phyloP scores from a whole-genome alignment of 176 grass and related monocot species.

The Poa pratensis region DNA sequence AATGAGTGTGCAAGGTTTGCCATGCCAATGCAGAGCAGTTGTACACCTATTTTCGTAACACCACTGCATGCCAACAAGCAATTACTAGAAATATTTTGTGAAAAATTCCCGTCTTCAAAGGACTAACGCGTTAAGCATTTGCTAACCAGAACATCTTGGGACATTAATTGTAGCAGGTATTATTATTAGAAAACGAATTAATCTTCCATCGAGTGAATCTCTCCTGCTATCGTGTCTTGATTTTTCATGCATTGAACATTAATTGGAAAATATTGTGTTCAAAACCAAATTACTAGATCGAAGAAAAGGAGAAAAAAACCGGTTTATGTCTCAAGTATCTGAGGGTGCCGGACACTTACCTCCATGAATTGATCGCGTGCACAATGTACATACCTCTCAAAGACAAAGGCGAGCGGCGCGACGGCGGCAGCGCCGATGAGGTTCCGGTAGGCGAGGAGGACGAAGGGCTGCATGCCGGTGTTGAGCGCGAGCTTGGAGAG shows the following conservation, averaged over 20 bases:
- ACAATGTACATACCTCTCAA: conserved; percentile 41
- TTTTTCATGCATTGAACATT: neutral
- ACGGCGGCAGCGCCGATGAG: conserved; percentile 23
- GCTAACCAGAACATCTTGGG: neutral
- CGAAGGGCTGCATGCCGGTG: conserved; percentile 41
- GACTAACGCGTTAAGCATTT: neutral
- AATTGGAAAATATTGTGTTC: neutral
- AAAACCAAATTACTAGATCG: neutral
- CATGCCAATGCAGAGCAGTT: neutral
- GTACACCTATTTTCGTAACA: neutral
- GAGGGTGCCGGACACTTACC: neutral
- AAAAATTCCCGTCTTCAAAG: neutral
- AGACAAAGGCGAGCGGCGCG: conserved; percentile 32
- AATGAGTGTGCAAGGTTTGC: neutral
- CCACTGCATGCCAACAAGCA: neutral
- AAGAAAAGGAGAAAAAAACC: neutral
- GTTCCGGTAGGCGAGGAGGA: conserved; percentile 55
- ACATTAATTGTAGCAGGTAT: no score
- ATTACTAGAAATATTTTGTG: neutral
- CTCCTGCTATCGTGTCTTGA: neutral
- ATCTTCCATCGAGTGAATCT: no score
- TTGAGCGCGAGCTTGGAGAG: conserved; percentile 46
- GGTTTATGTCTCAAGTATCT: neutral
- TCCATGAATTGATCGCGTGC: neutral
- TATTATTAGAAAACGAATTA: no score